These are phyloP conservation scores for Dryas alaskensis DNA, from an alignment of 306 rosid genomes.

Conservation along the genomic window DNA sequence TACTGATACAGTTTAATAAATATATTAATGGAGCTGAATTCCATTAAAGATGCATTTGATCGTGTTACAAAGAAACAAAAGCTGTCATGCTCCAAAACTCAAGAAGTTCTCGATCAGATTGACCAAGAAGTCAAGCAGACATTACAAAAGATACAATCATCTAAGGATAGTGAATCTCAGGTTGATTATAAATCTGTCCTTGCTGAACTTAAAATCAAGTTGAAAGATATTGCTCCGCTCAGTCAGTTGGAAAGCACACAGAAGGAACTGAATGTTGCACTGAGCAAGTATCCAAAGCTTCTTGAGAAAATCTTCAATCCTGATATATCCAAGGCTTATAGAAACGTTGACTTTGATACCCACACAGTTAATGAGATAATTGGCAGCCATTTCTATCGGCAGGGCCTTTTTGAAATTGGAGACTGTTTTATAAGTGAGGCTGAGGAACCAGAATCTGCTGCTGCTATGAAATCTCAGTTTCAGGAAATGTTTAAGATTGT, in stretches of 20 bases:
- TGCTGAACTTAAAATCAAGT: conserved; percentile 54
- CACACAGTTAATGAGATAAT: conserved; percentile 66
- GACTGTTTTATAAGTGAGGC: conserved; percentile 64
- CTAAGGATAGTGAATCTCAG: conserved; percentile 31
- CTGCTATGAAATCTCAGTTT: conserved; percentile 58
- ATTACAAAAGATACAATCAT: conserved; percentile 55
- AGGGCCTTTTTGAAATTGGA: conserved; percentile 79
- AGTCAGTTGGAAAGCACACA: conserved; percentile 65
- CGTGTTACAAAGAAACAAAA: conserved; percentile 69
- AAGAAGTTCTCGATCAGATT: conserved; percentile 49
- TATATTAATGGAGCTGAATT: conserved; percentile 62
- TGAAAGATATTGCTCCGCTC: conserved; percentile 56
- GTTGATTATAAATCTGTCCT: conserved; percentile 44
- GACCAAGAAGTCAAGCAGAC: conserved; percentile 55
- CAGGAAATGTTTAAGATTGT: conserved; percentile 77
- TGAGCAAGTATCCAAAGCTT: conserved; percentile 76
- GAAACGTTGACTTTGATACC: conserved; percentile 59
- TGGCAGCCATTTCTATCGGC: conserved; percentile 76
- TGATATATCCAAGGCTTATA: conserved; percentile 88
- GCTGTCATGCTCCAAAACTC: conserved; percentile 64
- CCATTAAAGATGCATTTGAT: conserved; percentile 65
- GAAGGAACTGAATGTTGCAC: conserved; percentile 75
- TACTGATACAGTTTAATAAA: neutral
- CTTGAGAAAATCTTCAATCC: conserved; percentile 75
- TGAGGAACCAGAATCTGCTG: conserved; percentile 57